Evolutionary conservation across 148 eudicot genomes (phyloP).

Genomic region (Dysphania ambrosioides): DNA sequence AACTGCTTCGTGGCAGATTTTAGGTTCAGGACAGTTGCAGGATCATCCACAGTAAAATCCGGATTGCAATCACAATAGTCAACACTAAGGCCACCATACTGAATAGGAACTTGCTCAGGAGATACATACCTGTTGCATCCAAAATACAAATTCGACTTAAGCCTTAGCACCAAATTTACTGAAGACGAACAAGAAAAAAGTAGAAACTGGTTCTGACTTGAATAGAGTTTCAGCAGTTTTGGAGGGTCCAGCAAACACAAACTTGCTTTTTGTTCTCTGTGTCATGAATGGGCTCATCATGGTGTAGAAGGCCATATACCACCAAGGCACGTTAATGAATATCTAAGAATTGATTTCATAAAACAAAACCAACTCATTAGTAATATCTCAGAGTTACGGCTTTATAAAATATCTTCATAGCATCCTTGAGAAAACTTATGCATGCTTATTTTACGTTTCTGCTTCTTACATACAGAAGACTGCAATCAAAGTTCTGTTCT

Average conservation of each 20-base stretch:
- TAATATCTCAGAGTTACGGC: background rate
- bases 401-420: no score
- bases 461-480: background rate
- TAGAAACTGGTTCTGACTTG: constrained; percentile 48
- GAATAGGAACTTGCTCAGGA: constrained; percentile 86
- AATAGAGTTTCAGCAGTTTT: constrained; percentile 78
- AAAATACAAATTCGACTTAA: background rate
- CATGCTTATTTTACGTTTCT: background rate
- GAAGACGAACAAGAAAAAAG: background rate
- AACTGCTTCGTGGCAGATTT: constrained; percentile 70
- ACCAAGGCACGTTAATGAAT: constrained; percentile 89
- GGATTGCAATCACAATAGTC: constrained; percentile 64
- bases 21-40: constrained; percentile 55
- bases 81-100: constrained; percentile 81
- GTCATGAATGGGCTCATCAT: constrained; percentile 74
- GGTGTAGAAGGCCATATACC: constrained; percentile 72
- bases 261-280: constrained; percentile 90
- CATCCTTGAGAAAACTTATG: background rate
- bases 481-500: no score
- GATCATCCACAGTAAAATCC: constrained; percentile 62
- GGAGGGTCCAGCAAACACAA: constrained; percentile 76
- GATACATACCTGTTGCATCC: constrained; percentile 57
- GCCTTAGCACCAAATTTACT: background rate
- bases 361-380: constrained; percentile 5
- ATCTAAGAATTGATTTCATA: constrained; percentile 33